Evolutionary conservation across 2,329 filamentous ascomycete genomes (phyloP).

Genomic region (Neonectria sp.): DNA sequence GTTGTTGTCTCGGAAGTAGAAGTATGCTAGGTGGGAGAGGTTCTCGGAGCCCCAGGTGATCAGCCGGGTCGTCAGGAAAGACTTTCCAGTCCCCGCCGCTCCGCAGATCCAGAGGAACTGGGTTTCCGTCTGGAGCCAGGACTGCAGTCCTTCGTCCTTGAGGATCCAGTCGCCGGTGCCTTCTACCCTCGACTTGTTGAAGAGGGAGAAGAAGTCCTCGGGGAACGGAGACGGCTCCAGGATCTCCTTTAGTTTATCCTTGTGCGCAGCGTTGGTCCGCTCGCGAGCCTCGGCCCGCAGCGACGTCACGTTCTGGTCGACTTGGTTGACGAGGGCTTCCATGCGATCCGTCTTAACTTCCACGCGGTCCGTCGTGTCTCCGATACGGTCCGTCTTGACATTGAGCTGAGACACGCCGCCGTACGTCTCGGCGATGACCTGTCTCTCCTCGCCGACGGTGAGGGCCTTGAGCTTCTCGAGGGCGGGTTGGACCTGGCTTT

Average conservation of each 20-base stretch:
- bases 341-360: conserved; percentile 55
- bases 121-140: conserved; percentile 57
- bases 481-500: conserved; percentile 57
- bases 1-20: conserved; percentile 65
- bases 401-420: conserved; percentile 55
- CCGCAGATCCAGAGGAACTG: conserved; percentile 62
- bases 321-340: conserved; percentile 52
- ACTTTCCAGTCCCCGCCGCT: conserved; percentile 63
- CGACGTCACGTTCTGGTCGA: conserved; percentile 54
- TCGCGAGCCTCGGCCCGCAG: conserved; percentile 55
- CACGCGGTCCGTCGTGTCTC: conserved; percentile 45
- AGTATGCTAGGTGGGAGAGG: conserved; percentile 58
- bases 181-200: conserved; percentile 57
- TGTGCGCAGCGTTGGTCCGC: conserved; percentile 49
- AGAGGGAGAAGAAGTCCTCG: conserved; percentile 58
- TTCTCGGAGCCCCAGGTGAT: conserved; percentile 58
- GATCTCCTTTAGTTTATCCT: conserved; percentile 57
- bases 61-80: conserved; percentile 60
- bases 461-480: conserved; percentile 58
- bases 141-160: conserved; percentile 54
- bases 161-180: conserved; percentile 64
- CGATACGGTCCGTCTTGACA: conserved; percentile 53
- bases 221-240: conserved; percentile 60
- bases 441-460: conserved; percentile 58
- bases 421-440: conserved; percentile 62